Evolutionary conservation across 495 filamentous ascomycete species (phyloP).

Genomic region (Penicillium diatomitis): DNA sequence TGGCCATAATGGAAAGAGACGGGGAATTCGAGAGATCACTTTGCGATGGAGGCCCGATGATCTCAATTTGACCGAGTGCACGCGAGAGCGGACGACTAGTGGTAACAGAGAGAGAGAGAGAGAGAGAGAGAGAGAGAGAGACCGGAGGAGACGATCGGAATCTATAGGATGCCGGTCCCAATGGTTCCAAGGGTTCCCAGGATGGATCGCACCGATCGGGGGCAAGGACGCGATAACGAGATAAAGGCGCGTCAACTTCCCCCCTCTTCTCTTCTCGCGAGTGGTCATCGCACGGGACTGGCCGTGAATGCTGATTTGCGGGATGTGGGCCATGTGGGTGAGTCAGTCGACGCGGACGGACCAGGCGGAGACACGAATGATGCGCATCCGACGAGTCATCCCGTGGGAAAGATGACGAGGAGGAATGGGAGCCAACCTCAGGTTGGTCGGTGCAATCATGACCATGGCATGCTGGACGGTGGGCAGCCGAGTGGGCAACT

Average conservation of each 20-base stretch:
- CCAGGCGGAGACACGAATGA: too few relatives aligned
- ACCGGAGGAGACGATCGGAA: conserved; percentile 2
- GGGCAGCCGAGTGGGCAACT: too few relatives aligned
- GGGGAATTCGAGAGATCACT: too few relatives aligned
- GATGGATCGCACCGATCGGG: too few relatives aligned
- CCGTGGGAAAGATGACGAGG: too few relatives aligned
- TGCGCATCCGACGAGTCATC: too few relatives aligned
- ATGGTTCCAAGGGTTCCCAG: background rate
- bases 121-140: background rate
- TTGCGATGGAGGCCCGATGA: background rate
- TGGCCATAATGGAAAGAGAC: conserved; percentile 23
- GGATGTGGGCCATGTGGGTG: conserved; percentile 2
- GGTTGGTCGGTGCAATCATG: too few relatives aligned
- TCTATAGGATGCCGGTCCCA: background rate
- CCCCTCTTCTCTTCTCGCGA: background rate
- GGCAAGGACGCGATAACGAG: conserved; percentile 7
- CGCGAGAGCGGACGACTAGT: too few relatives aligned
- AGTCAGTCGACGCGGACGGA: background rate
- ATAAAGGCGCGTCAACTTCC: conserved; percentile 10
- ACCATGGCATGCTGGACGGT: too few relatives aligned
- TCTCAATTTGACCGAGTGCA: background rate
- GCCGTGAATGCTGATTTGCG: conserved; percentile 13
- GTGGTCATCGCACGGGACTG: conserved; percentile 10
- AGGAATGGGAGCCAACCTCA: too few relatives aligned
- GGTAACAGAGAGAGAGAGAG: background rate